A percentile compares a stretch with the other conserved stretches of the same genome.
These are phyloP conservation scores for Termitomyces titanicus DNA, from an alignment of 768 basidiomycete species.

Conservation along the genomic window DNA sequence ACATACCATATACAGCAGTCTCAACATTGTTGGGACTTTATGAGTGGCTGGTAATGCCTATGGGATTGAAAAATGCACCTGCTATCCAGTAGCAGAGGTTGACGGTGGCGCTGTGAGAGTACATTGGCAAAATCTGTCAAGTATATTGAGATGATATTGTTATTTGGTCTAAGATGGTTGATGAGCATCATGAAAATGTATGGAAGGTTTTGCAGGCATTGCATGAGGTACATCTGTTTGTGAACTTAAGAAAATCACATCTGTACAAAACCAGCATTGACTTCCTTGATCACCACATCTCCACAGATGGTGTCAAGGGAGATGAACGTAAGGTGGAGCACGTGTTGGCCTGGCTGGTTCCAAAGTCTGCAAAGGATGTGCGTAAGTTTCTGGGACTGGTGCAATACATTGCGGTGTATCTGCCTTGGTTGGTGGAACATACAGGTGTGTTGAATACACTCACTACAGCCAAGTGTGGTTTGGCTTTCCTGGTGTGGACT, in stretches of 20 bases:
- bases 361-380: too few relatives aligned
- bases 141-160: constrained; percentile 25
- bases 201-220: not conserved
- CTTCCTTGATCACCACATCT: too few relatives aligned
- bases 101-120: not conserved
- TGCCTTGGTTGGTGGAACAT: constrained; percentile 18
- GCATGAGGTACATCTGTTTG: not conserved
- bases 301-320: too few relatives aligned
- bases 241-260: not conserved
- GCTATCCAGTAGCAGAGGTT: not conserved
- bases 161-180: constrained; percentile 19
- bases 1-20: not conserved
- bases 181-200: constrained; percentile 14
- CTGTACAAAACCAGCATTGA: not conserved
- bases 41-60: constrained; percentile 1
- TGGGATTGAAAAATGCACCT: not conserved
- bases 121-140: constrained; percentile 14
- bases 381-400: constrained; percentile 11
- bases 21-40: not conserved
- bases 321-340: too few relatives aligned
- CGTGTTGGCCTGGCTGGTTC: too few relatives aligned
- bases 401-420: constrained; percentile 17
- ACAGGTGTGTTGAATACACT: constrained; percentile 13
- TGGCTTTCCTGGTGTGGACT: constrained; percentile 21
- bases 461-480: constrained; percentile 17